Percentiles rank a stretch among this genome's conserved stretches.
Evolutionary conservation across 2,329 filamentous ascomycete species (phyloP).

Genomic region (Aureobasidium mangrovei): DNA sequence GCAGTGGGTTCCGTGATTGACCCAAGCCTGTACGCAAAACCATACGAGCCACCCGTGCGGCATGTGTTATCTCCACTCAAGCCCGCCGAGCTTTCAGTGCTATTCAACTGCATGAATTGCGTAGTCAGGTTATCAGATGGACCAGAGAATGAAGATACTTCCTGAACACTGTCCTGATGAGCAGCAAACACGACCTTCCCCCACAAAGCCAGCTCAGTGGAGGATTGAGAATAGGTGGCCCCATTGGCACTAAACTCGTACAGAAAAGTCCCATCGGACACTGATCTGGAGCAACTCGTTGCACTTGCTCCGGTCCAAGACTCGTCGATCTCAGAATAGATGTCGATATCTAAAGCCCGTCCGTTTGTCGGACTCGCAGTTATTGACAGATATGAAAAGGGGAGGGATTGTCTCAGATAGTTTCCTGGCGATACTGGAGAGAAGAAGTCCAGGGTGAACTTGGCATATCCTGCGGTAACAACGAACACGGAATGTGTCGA

Average conservation of each 20-base stretch:
- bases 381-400: conserved; percentile 37
- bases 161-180: not conserved
- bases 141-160: conserved; percentile 1
- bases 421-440: conserved; percentile 37
- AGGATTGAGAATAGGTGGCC: conserved; percentile 27
- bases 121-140: not conserved
- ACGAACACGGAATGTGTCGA: conserved; percentile 35
- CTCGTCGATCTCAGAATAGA: conserved; percentile 38
- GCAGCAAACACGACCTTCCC: conserved; percentile 31
- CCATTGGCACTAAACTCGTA: conserved; percentile 28
- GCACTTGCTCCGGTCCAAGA: conserved; percentile 32
- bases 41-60: conserved; percentile 25
- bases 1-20: conserved; percentile 22
- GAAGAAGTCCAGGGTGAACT: conserved; percentile 35
- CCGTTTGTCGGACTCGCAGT: conserved; percentile 15
- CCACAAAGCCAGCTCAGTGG: conserved; percentile 34
- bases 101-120: not conserved
- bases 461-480: conserved; percentile 29
- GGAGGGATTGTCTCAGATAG: conserved; percentile 36
- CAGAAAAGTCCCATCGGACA: conserved; percentile 22
- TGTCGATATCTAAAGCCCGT: conserved; percentile 24
- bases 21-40: conserved; percentile 34
- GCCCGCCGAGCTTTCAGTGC: not conserved
- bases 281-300: conserved; percentile 17
- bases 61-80: conserved; percentile 21